Percentiles rank a stretch among this genome's conserved stretches.
Conservation (phyloP, 179 eudicot species). For the Vitellaria paradoxa region DNA sequence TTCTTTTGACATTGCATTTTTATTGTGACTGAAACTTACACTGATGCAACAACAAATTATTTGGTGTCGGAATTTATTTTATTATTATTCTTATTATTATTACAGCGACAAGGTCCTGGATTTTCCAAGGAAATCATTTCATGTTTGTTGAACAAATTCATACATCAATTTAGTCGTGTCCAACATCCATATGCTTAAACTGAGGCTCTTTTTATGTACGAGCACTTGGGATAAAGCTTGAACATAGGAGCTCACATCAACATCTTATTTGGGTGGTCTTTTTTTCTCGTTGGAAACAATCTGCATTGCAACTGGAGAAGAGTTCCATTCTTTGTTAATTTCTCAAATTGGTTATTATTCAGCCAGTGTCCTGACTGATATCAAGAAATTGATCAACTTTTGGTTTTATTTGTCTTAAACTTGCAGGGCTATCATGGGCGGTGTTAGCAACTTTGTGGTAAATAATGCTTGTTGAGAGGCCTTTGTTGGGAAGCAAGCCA, state of each 20-base stretch:
- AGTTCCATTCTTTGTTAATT: neutral
- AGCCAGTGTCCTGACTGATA: neutral
- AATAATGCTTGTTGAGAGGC: conserved; percentile 60
- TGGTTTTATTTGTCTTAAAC: conserved; percentile 5
- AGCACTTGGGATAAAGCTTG: neutral
- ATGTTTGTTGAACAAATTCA: neutral
- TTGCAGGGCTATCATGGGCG: conserved; percentile 84
- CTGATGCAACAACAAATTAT: neutral
- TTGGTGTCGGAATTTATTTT: neutral
- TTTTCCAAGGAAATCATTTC: neutral
- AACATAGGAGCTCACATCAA: no score
- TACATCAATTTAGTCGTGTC: neutral
- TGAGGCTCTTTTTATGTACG: neutral
- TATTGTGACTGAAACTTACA: neutral
- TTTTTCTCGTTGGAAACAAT: neutral
- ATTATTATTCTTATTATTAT: no score
- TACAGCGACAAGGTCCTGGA: neutral
- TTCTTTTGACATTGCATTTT: conserved; percentile 4
- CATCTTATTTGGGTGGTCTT: neutral
- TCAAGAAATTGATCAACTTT: neutral
- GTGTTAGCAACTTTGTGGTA: conserved; percentile 78
- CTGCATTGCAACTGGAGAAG: neutral
- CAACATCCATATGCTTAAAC: no score
- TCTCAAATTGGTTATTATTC: neutral
- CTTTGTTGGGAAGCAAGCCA: conserved; percentile 60